Evolutionary conservation across 805 yeast species (phyloP), one percentile per base, ranked within the genome.

Genomic region (Starmerella ratchasimensis): DNA sequence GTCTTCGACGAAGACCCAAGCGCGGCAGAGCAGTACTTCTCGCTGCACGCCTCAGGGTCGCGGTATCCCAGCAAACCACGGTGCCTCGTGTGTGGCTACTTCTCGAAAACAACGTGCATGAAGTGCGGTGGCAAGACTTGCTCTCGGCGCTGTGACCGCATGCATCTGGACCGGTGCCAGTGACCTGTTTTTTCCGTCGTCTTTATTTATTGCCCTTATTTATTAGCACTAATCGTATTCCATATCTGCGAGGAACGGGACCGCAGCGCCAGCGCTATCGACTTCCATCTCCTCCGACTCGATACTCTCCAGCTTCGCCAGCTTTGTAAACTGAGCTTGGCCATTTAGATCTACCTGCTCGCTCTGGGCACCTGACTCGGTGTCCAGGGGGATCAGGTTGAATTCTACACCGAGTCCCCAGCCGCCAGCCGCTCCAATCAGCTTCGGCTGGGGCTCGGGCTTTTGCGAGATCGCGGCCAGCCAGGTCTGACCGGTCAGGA

Each of bases 11-110:
- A 63, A 36, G 68, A 63, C 38, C 56, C 56, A 2, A 33, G 41
- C 5, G 52, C 57, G 7, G 52, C 61, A 3, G 49, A 48, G 25
- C 33, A 42, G 23, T 59, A 49, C 39, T 38, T 45, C 27, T 47
- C 53, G 4, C 52, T 56, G n/a, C 55, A 57, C 2, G 50, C 61
- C 1, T 40, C 33, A 17, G 57, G 61, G 3, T 54, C 65, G n/a
- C 27, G 22, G 11, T 64, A 63, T 41, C 67, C 68, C 2, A 33
- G 50, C 4, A 42, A 55, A 9, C 47, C 47, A 3, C 34, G 59
- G 19, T 63, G 68, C 40, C 47, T 53, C 9, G 59, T 63, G 1
- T 63, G 68, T 37, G 68, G 68, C 2, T 61, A 59, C 48, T 54
- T 58, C 50, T 58, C 63, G 6, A 44, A 45, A 11, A 35, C 52